These are phyloP conservation scores for Rosa lucieae DNA, from an alignment of 306 rosid species.

Conservation along the genomic window DNA sequence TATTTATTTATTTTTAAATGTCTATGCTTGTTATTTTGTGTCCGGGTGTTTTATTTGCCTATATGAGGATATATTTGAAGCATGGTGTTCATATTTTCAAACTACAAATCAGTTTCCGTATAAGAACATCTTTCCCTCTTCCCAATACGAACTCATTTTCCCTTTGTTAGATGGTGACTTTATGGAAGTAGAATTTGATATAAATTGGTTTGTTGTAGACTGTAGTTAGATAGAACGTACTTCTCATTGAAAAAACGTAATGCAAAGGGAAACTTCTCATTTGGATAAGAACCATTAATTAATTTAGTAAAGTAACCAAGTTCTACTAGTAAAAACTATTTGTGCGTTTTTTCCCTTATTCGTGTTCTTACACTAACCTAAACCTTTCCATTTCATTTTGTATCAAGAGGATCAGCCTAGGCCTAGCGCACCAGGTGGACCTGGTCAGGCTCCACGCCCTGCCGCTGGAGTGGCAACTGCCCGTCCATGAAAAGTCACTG, in stretches of 20 bases:
- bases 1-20: no score
- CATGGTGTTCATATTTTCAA: background rate
- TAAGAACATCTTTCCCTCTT: background rate
- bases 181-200: background rate
- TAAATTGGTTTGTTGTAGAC: background rate
- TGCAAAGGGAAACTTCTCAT: background rate
- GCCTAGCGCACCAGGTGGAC: constrained; percentile 32
- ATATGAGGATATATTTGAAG: background rate
- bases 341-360: background rate
- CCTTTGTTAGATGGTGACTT: background rate
- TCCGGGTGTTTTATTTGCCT: background rate
- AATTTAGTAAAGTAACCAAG: no score
- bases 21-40: no score
- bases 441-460: constrained; percentile 37
- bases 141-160: background rate
- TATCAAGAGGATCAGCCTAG: constrained; percentile 30
- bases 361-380: background rate
- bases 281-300: background rate
- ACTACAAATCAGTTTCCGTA: background rate
- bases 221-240: background rate
- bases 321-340: background rate
- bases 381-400: background rate
- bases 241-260: background rate
- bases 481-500: constrained; percentile 22
- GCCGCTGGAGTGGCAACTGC: constrained; percentile 23